Conservation (phyloP, 78 protist genomes). For the Dictyostelium brefeldianum region DNA sequence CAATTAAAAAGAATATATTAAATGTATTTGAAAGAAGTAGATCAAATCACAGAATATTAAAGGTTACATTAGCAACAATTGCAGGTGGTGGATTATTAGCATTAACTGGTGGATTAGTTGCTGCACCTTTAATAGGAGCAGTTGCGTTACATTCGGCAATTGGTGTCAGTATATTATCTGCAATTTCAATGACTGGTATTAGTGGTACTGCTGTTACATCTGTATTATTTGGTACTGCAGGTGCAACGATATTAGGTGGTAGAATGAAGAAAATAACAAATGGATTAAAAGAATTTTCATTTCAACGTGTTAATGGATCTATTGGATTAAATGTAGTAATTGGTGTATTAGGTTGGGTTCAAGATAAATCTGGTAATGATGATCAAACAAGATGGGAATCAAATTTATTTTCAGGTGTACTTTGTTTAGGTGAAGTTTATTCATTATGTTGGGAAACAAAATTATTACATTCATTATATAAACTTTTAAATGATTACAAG, state of each 20-base stretch:
- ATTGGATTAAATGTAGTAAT: slow-evolving; percentile 39
- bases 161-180: slow-evolving; percentile 10
- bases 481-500: slow-evolving; percentile 35
- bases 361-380: not conserved
- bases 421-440: slow-evolving; percentile 52
- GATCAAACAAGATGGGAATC: slow-evolving; percentile 36
- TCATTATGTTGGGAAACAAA: slow-evolving; percentile 34
- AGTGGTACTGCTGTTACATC: slow-evolving; percentile 45
- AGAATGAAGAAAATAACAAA: slow-evolving; percentile 39
- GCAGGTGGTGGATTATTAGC: slow-evolving; percentile 52
- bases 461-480: not conserved
- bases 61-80: slow-evolving; percentile 35
- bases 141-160: slow-evolving; percentile 51
- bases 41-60: slow-evolving; percentile 41
- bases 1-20: not conserved
- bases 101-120: slow-evolving; percentile 37
- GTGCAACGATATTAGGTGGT: slow-evolving; percentile 44
- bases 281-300: slow-evolving; percentile 38
- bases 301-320: slow-evolving; percentile 32
- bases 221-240: slow-evolving; percentile 63
- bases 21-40: slow-evolving; percentile 71
- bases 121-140: slow-evolving; percentile 45
- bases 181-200: slow-evolving; percentile 38
- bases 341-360: slow-evolving; percentile 71
- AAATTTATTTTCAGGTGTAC: slow-evolving; percentile 22